Conservation (phyloP, 352 stramenopile species). For the Phytophthora fragariaefolia region DNA sequence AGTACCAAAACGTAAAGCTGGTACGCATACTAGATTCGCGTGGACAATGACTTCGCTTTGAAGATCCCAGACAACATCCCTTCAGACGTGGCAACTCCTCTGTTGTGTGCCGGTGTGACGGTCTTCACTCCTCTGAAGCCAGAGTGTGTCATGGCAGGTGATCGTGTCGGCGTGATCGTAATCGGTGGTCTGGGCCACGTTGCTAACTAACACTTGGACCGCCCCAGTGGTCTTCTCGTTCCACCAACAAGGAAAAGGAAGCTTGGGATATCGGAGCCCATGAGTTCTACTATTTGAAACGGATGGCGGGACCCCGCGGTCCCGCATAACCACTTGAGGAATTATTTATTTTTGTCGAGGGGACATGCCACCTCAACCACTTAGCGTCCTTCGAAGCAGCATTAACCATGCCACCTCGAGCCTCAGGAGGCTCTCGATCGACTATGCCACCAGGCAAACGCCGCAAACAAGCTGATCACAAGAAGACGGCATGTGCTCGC, state of each 20-base stretch:
- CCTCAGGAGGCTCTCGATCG: too few relatives aligned
- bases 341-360: too few relatives aligned
- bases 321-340: too few relatives aligned
- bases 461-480: too few relatives aligned
- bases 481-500: too few relatives aligned
- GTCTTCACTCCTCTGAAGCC: conserved; percentile 67
- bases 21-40: conserved; percentile 69
- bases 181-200: conserved; percentile 41
- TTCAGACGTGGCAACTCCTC: background rate
- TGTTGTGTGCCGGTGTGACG: conserved; percentile 48
- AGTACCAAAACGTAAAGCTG: conserved; percentile 44
- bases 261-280: conserved; percentile 39
- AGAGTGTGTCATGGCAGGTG: conserved; percentile 39
- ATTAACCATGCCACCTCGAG: too few relatives aligned
- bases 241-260: conserved; percentile 20
- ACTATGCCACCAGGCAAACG: too few relatives aligned
- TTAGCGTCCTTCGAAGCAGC: too few relatives aligned
- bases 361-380: too few relatives aligned
- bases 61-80: conserved; percentile 50
- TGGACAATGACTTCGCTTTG: conserved; percentile 63
- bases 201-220: conserved; percentile 70
- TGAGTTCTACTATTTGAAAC: conserved; percentile 74
- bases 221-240: conserved; percentile 37
- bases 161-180: conserved; percentile 68
- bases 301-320: too few relatives aligned